These are phyloP conservation scores for Hymenoscyphus repandus DNA, from an alignment of 2,329 filamentous ascomycete species.

Conservation along the genomic window DNA sequence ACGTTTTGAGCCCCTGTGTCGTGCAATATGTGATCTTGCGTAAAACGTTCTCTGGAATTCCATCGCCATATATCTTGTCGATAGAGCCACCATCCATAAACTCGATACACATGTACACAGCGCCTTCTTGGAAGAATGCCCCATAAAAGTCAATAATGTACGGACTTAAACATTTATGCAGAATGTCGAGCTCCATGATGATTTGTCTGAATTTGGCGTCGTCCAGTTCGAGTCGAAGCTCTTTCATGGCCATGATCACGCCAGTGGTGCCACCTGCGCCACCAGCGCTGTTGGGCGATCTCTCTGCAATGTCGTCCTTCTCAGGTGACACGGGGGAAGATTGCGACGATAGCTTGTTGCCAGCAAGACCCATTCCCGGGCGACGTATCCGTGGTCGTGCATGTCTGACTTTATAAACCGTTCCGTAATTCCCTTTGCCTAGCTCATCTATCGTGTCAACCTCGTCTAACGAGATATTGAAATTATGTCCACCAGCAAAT, in stretches of 20 bases:
- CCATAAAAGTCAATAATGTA: slow-evolving; percentile 99
- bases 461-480: slow-evolving; percentile 92
- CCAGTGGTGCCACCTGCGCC: slow-evolving; percentile 53
- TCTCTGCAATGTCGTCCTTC: slow-evolving; percentile 28
- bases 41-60: slow-evolving; percentile 82
- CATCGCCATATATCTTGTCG: slow-evolving; percentile 89
- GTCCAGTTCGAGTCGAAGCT: slow-evolving; percentile 90
- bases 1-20: slow-evolving; percentile 80
- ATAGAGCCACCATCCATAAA: slow-evolving; percentile 99
- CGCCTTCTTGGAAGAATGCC: slow-evolving; percentile 97
- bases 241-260: slow-evolving; percentile 97
- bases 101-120: slow-evolving; percentile 98
- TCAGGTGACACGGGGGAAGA: slow-evolving; percentile 34
- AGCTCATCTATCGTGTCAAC: slow-evolving; percentile 89
- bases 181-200: slow-evolving; percentile 92
- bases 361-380: slow-evolving; percentile 53
- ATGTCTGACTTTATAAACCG: slow-evolving; percentile 94
- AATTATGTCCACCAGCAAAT: slow-evolving; percentile 83
- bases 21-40: slow-evolving; percentile 88
- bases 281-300: slow-evolving; percentile 21
- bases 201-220: slow-evolving; percentile 96
- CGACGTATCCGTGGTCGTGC: slow-evolving; percentile 57
- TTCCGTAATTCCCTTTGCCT: slow-evolving; percentile 97
- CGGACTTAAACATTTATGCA: slow-evolving; percentile 90
- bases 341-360: slow-evolving; percentile 28